Evolutionary conservation across 129 eudicot species (phyloP), one percentile per base, ranked within the genome.

Genomic region (Chrysanthemum lavandulifolium): DNA sequence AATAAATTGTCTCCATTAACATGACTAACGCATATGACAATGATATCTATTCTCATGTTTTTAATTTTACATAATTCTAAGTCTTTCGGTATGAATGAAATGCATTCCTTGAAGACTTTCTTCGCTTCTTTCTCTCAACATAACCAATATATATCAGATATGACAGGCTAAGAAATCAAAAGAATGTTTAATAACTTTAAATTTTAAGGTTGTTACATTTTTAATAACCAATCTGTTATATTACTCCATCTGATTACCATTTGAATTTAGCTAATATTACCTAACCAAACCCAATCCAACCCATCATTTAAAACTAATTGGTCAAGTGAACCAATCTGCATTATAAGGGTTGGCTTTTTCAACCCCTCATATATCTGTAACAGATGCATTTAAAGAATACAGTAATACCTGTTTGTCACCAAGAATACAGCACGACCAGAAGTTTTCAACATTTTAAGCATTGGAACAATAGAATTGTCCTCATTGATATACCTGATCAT

Each of bases 351-450:
- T 47, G 15, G 40, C n/a, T 10, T 66, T 75, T 21, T 48, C 48
- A 40, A 23, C 18, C 64, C 49, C 40, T 65, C 43, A 40, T 33
- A 19, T 16, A 63, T 19, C 49, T 2, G 59, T 2, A 27, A 55
- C 69, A 66, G 19, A 73, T 57, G 47, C 56, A 79, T 33, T 18
- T 36, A 16, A 23, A 40, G 53, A 31, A 61, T 36, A 80, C 56
- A 50, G 63, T 43, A 19, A 55, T 86, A 93, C 98, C 98, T 93
- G 84, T 93, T 93, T 68, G 98, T 93, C 73, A 93, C 98, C 77
- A 93, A 82, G 79, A 93, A 93, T 14, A 82, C 86, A 48, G 96
- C 83, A 11, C 92, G 96, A 10, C 96, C 96, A 76, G 97, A 88
- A 43, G 88, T 88, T 84, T 84, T 80, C 59, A 91, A 86, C 97